Base-by-base conservation (phyloP, 1,284 basidiomycete genomes). In the Pseudozyma thailandica region DNA sequence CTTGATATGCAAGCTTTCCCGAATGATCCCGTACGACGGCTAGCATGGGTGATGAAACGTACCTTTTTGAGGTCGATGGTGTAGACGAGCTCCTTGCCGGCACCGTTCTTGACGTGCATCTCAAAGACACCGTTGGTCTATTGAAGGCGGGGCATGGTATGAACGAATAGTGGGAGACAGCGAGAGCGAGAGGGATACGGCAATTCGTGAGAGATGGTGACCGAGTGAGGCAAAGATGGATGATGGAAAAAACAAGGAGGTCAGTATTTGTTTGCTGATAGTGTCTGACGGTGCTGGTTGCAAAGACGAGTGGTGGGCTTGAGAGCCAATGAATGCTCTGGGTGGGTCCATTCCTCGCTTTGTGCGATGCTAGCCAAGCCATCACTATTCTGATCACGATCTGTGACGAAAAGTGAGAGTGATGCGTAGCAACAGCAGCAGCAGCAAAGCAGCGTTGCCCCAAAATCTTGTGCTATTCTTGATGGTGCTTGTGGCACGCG, bases 51-150 rank as follows among this genome's bases (percentile, higher is more conserved):
- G n/a, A 20, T 12, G 30, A 37, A 26, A 62, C 77, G 62, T 66
- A 84, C 83, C 85, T 93, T 91, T 88, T 98, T 98, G 82, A 97
- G 83, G 86, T 98, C 95, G 76, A 98, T 93, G n/a, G 93, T 94
- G 74, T 74, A 80, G 55, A 81, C 72, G 45, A 86, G 91, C 80
- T 91, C 90, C 83, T 92, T 87, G 75, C 91, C 91, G 31, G 87
- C 87, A 18, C 84, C 85, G 82, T 94, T 93, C 84, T 91, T 90
- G 77, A 96, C 88, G 70, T 89, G 89, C 66, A 97, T 86, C 85
- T 95, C 91, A 84, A 97, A 95, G 83, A 94, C 88, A 73, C 92
- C 92, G 82, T 93, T 94, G 64, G 91, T 92, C 93, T 95, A n/a
- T 38, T 26, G 41, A 7, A 23, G 21, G 31, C 31, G 15, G 33